Base-by-base conservation (phyloP, 2,329 filamentous ascomycete genomes). In the Sclerotinia sclerotiorum region DNA sequence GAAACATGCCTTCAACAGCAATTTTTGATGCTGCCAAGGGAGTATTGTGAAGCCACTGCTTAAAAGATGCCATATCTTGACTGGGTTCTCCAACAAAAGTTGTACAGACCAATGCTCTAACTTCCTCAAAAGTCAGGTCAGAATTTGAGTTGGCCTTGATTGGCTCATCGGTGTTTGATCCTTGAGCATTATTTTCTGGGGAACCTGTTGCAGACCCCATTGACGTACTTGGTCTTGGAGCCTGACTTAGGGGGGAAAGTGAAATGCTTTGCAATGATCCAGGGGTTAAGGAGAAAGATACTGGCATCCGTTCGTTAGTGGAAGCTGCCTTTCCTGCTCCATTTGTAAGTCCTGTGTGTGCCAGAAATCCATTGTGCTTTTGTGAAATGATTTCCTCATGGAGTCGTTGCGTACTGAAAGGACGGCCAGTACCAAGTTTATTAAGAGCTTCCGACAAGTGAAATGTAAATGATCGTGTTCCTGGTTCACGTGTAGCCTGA, bases 71-170 rank as follows among this genome's bases (percentile, higher is more conserved):
- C 86, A 89, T 89, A 70, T 89, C 87, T 17, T 86, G 82, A 72
- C 85, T 89, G 3, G 87, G 85, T 72, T 89, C 87, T 39, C 87
- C 87, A 39, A 89, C 85, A 74, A 88, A 89, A 0, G 87, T 89
- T 0, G 87, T 90, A 75, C 87, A 89, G 1, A 89, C 87, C 15
- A 90, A 79, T n/a, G 88, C 84, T 71, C 87, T 82, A 11, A 84
- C 81, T 73, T 89, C 86, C 44, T 89, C 86, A 73, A 90, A 88
- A 13, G 83, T 84, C 27, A 89, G 78, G 71, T 87, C 85, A 6
- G 83, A 70, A 66, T 72, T 75, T 24, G 76, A 70, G 62, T 73
- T 74, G 46, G 74, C 71, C 63, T 75, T 76, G 21, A 76, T 67
- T 21, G 71, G 69, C 32, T 75, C 72, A 13, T 72, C 69, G 65